Evolutionary conservation across 1,139 yeast genomes (phyloP).

Genomic region (Hansenula lynferdii): DNA sequence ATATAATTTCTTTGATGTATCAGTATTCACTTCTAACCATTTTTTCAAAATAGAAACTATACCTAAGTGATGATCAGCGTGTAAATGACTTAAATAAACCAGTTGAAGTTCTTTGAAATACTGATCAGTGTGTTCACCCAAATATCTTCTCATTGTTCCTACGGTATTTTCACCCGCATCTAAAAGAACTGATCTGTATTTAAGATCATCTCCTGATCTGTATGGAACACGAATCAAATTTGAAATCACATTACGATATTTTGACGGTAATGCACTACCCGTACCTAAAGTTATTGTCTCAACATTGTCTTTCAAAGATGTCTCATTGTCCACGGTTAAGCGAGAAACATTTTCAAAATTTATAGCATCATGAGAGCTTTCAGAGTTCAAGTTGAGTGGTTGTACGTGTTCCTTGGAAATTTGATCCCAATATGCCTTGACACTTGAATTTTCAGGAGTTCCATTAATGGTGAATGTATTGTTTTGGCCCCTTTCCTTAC

Average conservation of each 20-base stretch:
- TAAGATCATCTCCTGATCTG: conserved; percentile 23
- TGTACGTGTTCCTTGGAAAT: conserved; percentile 39
- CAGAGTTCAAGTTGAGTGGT: conserved; percentile 23
- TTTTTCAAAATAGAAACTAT: conserved; percentile 60
- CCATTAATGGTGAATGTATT: conserved; percentile 7
- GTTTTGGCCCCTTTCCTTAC: conserved; percentile 11
- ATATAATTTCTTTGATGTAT: conserved; percentile 34
- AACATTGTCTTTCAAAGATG: conserved; percentile 39
- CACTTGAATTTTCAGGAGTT: conserved; percentile 5
- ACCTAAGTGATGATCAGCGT: conserved; percentile 97
- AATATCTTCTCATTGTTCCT: conserved; percentile 64
- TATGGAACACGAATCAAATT: conserved; percentile 69
- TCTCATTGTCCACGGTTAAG: background rate
- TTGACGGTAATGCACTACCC: conserved; percentile 89
- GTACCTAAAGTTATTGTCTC: conserved; percentile 85
- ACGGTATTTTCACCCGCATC: conserved; percentile 96
- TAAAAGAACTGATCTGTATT: conserved; percentile 47
- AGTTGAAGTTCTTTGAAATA: conserved; percentile 53
- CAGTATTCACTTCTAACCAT: conserved; percentile 48
- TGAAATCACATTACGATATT: conserved; percentile 79
- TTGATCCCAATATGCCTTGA: conserved; percentile 30
- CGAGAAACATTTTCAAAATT: conserved; percentile 10
- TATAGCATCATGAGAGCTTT: conserved; percentile 11
- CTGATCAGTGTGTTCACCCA: conserved; percentile 37
- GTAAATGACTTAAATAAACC: conserved; percentile 81